Base-by-base conservation (phyloP, 2,329 filamentous ascomycete genomes). In the Xylariaceae sp. region DNA sequence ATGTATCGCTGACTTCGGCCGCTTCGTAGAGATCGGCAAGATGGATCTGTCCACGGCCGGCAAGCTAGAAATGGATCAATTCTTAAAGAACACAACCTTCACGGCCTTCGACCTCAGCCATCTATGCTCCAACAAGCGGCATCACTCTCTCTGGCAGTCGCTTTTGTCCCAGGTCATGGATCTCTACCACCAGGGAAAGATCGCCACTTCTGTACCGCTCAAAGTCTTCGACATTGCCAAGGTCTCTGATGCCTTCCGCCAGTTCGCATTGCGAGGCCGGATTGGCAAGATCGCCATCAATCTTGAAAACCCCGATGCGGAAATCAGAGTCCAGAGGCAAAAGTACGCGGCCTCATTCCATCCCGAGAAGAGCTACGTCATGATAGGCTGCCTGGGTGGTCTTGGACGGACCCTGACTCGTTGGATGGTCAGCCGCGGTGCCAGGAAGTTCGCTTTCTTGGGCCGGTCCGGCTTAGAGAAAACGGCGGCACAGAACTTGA, bases 31-130 rank as follows among this genome's bases (percentile, higher is more conserved):
- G 58, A 66, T 75, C 40, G 70, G 66, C 4, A 55, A 58, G 6
- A 62, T 74, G 8, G 66, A 72, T 7, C 72, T 77, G 64, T 59
- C 43, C 6, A 45, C 66, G 2, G 68, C 3, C 1, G 54, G 54
- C 3, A 45, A 46, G 0, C 50, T 56, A 3, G 54, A 56, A 27
- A 56, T 56, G 54, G 50, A 50, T n/a, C 50, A 50, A n/a, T 56
- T 56, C 46, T 27, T 50, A 1, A 46, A 53, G 29, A 76, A 72
- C 41, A 65, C 70, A 2, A 70, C 67, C 6, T 76, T 76, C 51
- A 62, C 70, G 0, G 70, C 69, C 0, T 67, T 76, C 3, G 71
- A 76, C 55, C 56, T 76, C 4, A 41, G 27, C 8, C 37, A 71
- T 54, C 29, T 64, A 65, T 30, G 63, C 70, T 45, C 63, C 69